phyloP scores from a whole-genome alignment of 2,329 filamentous ascomycete species.

The Fusarium floridanum region DNA sequence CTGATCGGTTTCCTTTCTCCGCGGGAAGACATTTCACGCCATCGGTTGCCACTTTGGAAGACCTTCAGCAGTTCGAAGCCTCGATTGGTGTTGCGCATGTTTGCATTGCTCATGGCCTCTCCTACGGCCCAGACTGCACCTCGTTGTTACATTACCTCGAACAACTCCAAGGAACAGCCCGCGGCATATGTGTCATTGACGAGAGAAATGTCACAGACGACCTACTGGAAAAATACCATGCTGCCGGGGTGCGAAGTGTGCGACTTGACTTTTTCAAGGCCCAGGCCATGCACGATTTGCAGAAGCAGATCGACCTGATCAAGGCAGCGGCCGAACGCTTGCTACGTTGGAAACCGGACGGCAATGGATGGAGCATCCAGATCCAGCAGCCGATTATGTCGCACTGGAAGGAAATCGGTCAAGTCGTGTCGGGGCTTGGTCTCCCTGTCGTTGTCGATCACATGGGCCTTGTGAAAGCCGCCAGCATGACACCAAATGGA shows the following conservation, averaged over 20 bases:
- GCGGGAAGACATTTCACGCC: constrained; percentile 17
- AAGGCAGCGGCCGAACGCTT: constrained; percentile 6
- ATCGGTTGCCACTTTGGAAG: constrained; percentile 10
- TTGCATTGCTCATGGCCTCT: constrained; percentile 18
- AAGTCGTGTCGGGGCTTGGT: not conserved
- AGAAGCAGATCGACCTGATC: constrained; percentile 14
- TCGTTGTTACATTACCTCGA: constrained; percentile 16
- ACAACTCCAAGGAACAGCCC: constrained; percentile 9
- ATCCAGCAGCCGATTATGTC: constrained; percentile 14
- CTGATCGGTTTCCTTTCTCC: constrained; percentile 10
- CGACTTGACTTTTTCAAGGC: constrained; percentile 20
- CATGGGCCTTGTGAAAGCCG: constrained; percentile 17
- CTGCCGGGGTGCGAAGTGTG: constrained; percentile 15
- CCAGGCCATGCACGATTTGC: constrained; percentile 11
- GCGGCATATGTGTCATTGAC: constrained; percentile 19
- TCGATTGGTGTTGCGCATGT: constrained; percentile 21
- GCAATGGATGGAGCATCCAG: constrained; percentile 19
- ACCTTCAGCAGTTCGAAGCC: constrained; percentile 8
- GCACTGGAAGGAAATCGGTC: constrained; percentile 9
- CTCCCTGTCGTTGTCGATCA: constrained; percentile 16
- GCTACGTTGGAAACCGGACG: constrained; percentile 1
- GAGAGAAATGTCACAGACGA: constrained; percentile 16
- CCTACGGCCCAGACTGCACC: constrained; percentile 15
- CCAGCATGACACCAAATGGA: constrained; percentile 12
- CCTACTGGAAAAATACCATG: constrained; percentile 8